Conservation (phyloP, 2,329 filamentous ascomycete species). For the Balansia obtecta region DNA sequence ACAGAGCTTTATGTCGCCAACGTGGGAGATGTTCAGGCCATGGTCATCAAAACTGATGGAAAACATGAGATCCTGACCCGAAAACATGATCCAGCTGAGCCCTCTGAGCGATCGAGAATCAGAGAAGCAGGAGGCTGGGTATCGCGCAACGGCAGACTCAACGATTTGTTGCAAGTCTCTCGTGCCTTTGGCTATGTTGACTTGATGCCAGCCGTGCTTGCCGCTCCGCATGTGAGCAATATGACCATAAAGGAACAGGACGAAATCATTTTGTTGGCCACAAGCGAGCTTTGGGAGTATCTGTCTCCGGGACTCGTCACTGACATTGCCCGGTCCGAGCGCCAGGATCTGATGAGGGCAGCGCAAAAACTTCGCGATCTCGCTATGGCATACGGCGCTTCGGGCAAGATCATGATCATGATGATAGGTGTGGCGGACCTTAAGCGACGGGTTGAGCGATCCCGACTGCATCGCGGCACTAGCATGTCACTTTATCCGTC, state of each 20-base stretch:
- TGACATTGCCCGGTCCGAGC: constrained; percentile 78
- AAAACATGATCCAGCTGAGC: constrained; percentile 88
- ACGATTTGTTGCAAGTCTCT: constrained; percentile 83
- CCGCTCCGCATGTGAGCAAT: constrained; percentile 72
- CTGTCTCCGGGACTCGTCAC: constrained; percentile 81
- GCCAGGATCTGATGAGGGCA: constrained; percentile 83
- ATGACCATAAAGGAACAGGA: constrained; percentile 75
- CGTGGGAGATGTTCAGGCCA: constrained; percentile 89
- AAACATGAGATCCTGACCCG: constrained; percentile 71
- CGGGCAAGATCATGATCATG: constrained; percentile 97
- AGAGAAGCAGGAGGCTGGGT: constrained; percentile 93
- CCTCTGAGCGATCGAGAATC: constrained; percentile 73
- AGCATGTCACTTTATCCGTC: constrained; percentile 79
- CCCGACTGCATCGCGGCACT: constrained; percentile 59
- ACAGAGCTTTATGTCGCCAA: constrained; percentile 92
- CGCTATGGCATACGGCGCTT: constrained; percentile 89
- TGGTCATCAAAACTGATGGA: constrained; percentile 83
- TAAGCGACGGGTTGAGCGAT: constrained; percentile 68
- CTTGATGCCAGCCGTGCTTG: constrained; percentile 84
- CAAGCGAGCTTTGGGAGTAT: constrained; percentile 90
- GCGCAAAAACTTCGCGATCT: constrained; percentile 90
- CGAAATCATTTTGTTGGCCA: constrained; percentile 86
- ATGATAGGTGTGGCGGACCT: constrained; percentile 88
- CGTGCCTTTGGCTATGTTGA: constrained; percentile 92
- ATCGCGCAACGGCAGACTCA: constrained; percentile 84